phyloP scores from a whole-genome alignment of 176 grass and related monocot species.

The bread wheat (Triticum aestivum) region DNA sequence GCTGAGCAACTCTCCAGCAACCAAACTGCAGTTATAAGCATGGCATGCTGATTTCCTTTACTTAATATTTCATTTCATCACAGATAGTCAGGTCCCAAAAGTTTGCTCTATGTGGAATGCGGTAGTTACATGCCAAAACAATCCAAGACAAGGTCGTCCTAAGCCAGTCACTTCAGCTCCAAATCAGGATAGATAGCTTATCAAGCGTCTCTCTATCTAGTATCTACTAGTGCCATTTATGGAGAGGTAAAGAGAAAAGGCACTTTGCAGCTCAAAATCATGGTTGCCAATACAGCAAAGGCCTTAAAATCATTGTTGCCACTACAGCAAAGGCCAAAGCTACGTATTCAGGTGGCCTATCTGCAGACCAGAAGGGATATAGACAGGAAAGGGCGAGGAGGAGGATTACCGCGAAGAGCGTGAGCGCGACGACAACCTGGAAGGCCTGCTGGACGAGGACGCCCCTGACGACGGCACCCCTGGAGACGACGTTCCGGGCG shows the following conservation, averaged over 20 bases:
- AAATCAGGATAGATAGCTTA: background rate
- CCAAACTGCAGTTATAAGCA: background rate
- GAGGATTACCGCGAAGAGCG: conserved; percentile 65
- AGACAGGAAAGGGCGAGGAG: background rate
- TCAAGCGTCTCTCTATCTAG: background rate
- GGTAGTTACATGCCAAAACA: background rate
- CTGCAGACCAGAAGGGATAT: background rate
- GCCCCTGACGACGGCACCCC: conserved; percentile 64
- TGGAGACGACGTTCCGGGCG: conserved; percentile 65
- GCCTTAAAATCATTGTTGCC: too few species aligned
- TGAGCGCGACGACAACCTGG: conserved; percentile 76
- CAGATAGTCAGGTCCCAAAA: background rate
- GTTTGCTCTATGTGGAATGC: background rate
- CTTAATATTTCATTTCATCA: background rate
- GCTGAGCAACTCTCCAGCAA: background rate
- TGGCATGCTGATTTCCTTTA: background rate
- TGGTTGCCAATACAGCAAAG: background rate
- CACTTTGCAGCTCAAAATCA: background rate
- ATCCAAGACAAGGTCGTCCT: background rate
- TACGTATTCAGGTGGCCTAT: background rate
- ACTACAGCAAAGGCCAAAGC: background rate
- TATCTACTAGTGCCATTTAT: background rate
- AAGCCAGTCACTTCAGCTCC: background rate
- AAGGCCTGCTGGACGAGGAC: conserved; percentile 86
- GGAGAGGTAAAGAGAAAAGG: background rate